Percentiles rank a stretch among this genome's conserved stretches.
Conservation (phyloP, 73 alveolate species). For the Blepharisma japonicum region DNA sequence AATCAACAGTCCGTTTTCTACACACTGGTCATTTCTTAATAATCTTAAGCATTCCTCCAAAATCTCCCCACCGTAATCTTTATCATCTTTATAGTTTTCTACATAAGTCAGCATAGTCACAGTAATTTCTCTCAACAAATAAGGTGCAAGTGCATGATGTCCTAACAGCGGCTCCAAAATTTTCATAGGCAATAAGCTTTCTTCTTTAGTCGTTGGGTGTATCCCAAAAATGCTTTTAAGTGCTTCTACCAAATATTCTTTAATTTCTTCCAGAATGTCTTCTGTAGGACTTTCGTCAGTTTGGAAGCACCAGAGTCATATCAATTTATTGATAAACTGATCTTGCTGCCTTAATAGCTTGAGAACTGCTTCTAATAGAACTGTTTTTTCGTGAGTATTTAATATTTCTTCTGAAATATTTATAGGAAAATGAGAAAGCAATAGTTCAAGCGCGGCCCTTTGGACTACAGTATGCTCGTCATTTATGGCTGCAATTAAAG, state of each 20-base stretch:
- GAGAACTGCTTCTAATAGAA: background rate
- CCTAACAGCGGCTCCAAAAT: background rate
- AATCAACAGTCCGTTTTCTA: background rate
- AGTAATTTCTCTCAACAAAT: background rate
- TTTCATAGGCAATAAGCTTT: background rate
- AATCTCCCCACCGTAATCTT: background rate
- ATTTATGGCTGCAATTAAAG: slow-evolving; percentile 2
- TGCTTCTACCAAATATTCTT: background rate
- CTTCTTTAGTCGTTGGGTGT: background rate
- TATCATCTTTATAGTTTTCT: background rate
- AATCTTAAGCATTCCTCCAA: too few species aligned
- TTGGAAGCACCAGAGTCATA: too few species aligned
- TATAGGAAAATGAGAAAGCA: slow-evolving; percentile 10
- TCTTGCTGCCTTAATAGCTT: background rate
- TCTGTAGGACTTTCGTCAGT: background rate
- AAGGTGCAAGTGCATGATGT: background rate
- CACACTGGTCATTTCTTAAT: too few species aligned
- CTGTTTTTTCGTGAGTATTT: background rate
- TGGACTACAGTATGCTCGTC: background rate
- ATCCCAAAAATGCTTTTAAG: background rate
- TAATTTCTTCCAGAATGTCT: background rate
- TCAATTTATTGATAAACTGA: too few species aligned
- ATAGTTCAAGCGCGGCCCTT: background rate
- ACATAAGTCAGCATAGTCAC: slow-evolving; percentile 11
- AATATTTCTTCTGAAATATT: background rate